phyloP scores from a whole-genome alignment of 257 asterid genomes.

The Solanum pennellii region DNA sequence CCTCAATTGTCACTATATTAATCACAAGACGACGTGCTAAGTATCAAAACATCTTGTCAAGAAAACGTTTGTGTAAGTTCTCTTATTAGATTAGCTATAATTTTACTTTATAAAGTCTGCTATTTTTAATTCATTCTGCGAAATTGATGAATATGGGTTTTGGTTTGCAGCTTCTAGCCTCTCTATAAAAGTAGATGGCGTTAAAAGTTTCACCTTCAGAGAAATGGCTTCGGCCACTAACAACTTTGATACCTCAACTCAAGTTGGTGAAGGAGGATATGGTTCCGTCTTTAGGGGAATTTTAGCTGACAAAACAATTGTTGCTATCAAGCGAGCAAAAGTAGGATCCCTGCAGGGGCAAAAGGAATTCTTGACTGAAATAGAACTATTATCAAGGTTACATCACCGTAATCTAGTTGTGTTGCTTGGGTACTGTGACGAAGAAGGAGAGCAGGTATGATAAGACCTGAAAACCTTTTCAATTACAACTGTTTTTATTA shows the following conservation, averaged over 20 bases:
- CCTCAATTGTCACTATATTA: constrained; percentile 10
- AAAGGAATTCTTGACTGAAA: constrained; percentile 36
- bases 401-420: constrained; percentile 42
- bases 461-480: not conserved
- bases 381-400: constrained; percentile 29
- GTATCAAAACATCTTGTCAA: constrained; percentile 6
- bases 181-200: constrained; percentile 27
- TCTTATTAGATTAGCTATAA: not conserved
- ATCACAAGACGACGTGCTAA: constrained; percentile 16
- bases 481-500: not conserved
- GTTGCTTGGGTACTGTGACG: constrained; percentile 57
- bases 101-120: not conserved
- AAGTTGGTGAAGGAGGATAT: constrained; percentile 42
- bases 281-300: constrained; percentile 28
- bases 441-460: constrained; percentile 69
- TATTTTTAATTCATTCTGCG: not conserved
- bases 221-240: constrained; percentile 27
- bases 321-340: constrained; percentile 34
- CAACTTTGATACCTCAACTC: constrained; percentile 15
- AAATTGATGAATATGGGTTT: not conserved
- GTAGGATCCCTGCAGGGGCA: constrained; percentile 38
- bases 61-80: constrained; percentile 17
- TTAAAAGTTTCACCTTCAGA: constrained; percentile 22
- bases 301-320: constrained; percentile 18
- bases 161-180: constrained; percentile 25